These are phyloP conservation scores for Decorospora gaudefroyi DNA, from an alignment of 2,329 filamentous ascomycete genomes.

Conservation along the genomic window DNA sequence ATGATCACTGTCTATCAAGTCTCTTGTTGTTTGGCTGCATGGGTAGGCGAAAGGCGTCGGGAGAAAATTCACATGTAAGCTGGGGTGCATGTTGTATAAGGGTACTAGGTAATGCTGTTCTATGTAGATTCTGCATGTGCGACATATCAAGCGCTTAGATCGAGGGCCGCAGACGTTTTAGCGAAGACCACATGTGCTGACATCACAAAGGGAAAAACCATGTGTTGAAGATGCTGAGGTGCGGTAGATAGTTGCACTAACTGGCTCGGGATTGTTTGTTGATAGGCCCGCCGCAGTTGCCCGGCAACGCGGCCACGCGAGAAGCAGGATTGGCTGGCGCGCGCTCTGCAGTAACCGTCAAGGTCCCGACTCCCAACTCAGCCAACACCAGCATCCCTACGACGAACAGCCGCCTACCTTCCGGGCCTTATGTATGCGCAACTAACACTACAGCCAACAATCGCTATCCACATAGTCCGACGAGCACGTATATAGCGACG, in stretches of 20 bases:
- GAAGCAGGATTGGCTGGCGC: slow-evolving; percentile 25
- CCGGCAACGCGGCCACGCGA: slow-evolving; percentile 36
- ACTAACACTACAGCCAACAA: slow-evolving; percentile 46
- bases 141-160: slow-evolving; percentile 2
- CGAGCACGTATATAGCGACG: slow-evolving; percentile 29
- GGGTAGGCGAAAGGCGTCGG: slow-evolving; percentile 34
- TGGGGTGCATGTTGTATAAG: slow-evolving; percentile 20
- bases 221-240: too few relatives aligned
- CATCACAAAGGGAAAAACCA: too few relatives aligned
- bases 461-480: slow-evolving; percentile 42
- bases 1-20: slow-evolving; percentile 24
- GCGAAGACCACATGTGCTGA: too few relatives aligned
- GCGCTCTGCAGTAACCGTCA: slow-evolving; percentile 29
- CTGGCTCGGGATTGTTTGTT: slow-evolving; percentile 26
- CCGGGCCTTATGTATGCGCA: slow-evolving; percentile 48
- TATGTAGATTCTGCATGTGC: slow-evolving; percentile 3
- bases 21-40: slow-evolving; percentile 30
- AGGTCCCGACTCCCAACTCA: slow-evolving; percentile 24
- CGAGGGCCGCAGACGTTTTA: too few relatives aligned
- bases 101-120: slow-evolving; percentile 7
- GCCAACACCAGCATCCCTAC: slow-evolving; percentile 43
- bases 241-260: too few relatives aligned
- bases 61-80: slow-evolving; percentile 12
- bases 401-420: slow-evolving; percentile 37
- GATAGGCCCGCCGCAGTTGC: slow-evolving; percentile 23